Percentiles rank a stretch among this genome's conserved stretches.
phyloP scores from a whole-genome alignment of 148 eudicot genomes.

The Rhododendron vialii region DNA sequence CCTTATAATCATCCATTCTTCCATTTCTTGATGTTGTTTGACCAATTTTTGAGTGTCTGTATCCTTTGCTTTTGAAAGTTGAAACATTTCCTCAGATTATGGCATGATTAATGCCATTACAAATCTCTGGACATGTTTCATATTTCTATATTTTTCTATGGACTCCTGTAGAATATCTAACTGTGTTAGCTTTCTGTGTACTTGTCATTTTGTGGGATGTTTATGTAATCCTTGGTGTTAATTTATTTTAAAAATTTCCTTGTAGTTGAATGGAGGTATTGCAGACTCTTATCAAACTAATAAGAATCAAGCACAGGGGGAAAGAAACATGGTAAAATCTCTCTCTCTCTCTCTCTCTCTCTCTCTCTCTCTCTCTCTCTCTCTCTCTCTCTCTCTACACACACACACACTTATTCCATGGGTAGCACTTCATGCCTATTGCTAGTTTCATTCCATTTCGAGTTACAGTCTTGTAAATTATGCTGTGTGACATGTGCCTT shows the following conservation, averaged over 20 bases:
- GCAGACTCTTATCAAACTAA: conserved; percentile 21
- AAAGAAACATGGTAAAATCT: not conserved
- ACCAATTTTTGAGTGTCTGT: not conserved
- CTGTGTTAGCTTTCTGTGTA: not conserved
- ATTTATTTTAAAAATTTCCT: not conserved
- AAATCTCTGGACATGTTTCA: not conserved
- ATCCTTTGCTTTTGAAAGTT: not conserved
- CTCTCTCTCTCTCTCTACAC: too few species aligned
- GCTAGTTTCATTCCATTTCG: not conserved
- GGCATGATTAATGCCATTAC: not conserved
- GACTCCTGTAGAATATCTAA: not conserved
- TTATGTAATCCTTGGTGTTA: not conserved
- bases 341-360: too few species aligned
- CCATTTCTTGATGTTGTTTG: not conserved
- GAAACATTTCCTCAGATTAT: not conserved
- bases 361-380: too few species aligned
- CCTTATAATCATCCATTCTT: not conserved
- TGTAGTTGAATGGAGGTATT: conserved; percentile 36
- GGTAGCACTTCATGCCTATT: not conserved
- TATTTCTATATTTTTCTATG: not conserved
- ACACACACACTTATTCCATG: too few species aligned
- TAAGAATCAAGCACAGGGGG: conserved; percentile 12
- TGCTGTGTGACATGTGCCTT: not conserved
- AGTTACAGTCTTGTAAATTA: not conserved
- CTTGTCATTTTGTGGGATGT: not conserved